Percentiles rank a stretch among this genome's conserved stretches.
Conservation (phyloP, 768 basidiomycete genomes). For the Tulasnella sp. region DNA sequence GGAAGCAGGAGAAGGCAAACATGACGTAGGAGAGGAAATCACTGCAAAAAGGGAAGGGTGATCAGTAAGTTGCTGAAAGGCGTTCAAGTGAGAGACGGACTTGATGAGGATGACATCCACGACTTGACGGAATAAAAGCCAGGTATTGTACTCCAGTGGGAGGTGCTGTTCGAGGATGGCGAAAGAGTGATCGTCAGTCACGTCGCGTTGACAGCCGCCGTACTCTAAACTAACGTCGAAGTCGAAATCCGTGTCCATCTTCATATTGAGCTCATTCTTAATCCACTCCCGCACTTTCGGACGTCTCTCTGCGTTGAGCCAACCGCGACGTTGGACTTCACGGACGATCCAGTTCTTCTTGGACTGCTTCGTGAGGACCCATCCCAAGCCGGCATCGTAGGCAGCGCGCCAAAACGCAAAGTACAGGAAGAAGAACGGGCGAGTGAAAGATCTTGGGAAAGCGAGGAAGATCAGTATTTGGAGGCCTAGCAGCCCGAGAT, state of each 20-base stretch:
- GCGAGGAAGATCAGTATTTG: conserved; percentile 60
- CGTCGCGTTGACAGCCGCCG: neutral
- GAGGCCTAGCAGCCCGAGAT: conserved; percentile 58
- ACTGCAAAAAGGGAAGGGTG: conserved; percentile 30
- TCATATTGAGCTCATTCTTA: conserved; percentile 68
- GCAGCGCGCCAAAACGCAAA: conserved; percentile 88
- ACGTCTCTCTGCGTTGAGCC: conserved; percentile 66
- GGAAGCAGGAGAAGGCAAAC: conserved; percentile 90
- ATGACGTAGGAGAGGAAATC: conserved; percentile 92
- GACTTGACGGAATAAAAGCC: conserved; percentile 91
- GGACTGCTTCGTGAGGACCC: conserved; percentile 90
- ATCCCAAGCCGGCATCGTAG: conserved; percentile 90
- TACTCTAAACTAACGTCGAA: conserved; percentile 75
- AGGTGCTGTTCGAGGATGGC: conserved; percentile 45
- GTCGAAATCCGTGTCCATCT: conserved; percentile 91
- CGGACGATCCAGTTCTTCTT: conserved; percentile 90
- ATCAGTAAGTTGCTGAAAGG: neutral
- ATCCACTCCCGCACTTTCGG: conserved; percentile 73
- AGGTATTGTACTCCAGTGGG: conserved; percentile 89
- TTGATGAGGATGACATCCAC: conserved; percentile 95
- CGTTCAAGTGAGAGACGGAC: conserved; percentile 34
- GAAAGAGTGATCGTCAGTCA: neutral
- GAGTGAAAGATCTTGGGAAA: conserved; percentile 45
- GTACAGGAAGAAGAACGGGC: conserved; percentile 72
- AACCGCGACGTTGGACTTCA: conserved; percentile 64